Percentiles rank a stretch among this genome's conserved stretches.
Conservation (phyloP, 2,329 filamentous ascomycete species). For the Reticulascus tulasneorum region DNA sequence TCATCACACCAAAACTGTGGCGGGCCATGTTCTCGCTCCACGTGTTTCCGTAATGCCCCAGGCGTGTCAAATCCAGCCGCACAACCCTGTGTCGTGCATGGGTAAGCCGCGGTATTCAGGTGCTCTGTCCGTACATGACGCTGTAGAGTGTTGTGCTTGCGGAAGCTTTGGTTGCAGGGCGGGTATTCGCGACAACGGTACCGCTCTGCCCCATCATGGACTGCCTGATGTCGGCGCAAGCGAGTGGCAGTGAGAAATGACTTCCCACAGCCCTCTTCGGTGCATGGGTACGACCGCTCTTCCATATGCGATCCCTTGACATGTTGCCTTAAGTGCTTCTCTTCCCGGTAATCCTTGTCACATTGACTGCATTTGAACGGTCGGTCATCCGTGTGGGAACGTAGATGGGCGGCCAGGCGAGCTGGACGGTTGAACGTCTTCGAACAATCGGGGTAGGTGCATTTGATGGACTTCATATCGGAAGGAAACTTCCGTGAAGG, state of each 20-base stretch:
- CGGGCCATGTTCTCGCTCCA: conserved; percentile 64
- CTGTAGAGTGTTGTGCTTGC: conserved; percentile 82
- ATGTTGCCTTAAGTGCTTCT: conserved; percentile 83
- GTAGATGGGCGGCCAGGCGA: conserved; percentile 72
- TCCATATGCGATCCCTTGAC: conserved; percentile 75
- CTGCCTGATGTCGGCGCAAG: conserved; percentile 71
- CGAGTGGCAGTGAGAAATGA: conserved; percentile 77
- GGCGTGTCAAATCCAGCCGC: conserved; percentile 68
- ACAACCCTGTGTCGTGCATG: conserved; percentile 62
- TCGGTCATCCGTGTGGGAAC: conserved; percentile 81
- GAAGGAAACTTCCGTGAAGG: conserved; percentile 54
- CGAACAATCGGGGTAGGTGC: conserved; percentile 67
- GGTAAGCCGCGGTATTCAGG: conserved; percentile 65
- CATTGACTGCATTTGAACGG: conserved; percentile 74
- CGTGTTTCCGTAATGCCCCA: conserved; percentile 67
- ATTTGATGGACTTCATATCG: conserved; percentile 72
- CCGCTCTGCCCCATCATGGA: conserved; percentile 73
- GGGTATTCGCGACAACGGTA: conserved; percentile 68
- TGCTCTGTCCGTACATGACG: conserved; percentile 78
- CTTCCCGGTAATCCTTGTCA: conserved; percentile 78
- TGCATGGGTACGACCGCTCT: conserved; percentile 65
- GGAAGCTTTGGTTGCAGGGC: conserved; percentile 72
- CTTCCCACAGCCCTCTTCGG: conserved; percentile 70
- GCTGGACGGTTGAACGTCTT: conserved; percentile 88
- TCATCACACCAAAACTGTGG: conserved; percentile 73